Percentiles rank a stretch among this genome's conserved stretches.
Evolutionary conservation across 805 yeast species (phyloP).

Genomic region (Scheffersomyces spartinae): DNA sequence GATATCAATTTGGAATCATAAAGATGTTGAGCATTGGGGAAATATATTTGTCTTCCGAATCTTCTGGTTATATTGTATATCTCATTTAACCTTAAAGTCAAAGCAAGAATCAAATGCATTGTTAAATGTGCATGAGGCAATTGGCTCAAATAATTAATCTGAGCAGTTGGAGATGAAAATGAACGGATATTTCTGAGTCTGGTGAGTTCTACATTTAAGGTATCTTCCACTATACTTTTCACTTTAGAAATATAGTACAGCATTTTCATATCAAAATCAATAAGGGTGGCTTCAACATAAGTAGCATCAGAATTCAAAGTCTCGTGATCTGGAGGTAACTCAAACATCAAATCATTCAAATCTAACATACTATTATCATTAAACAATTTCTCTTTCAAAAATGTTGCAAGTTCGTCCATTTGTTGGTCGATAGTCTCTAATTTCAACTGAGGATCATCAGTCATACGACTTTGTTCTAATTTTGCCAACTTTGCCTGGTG

Average conservation of each 20-base stretch:
- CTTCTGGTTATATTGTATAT: constrained; percentile 34
- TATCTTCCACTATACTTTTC: background rate
- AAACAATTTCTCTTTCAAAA: constrained; percentile 11
- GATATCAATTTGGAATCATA: constrained; percentile 27
- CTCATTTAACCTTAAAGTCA: constrained; percentile 38
- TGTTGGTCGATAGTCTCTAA: constrained; percentile 9
- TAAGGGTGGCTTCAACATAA: constrained; percentile 15
- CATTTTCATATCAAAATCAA: constrained; percentile 29
- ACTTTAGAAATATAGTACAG: constrained; percentile 6
- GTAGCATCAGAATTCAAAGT: constrained; percentile 1
- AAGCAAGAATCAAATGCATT: constrained; percentile 29
- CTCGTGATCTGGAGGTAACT: constrained; percentile 5
- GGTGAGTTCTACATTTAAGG: constrained; percentile 4
- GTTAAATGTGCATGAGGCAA: constrained; percentile 15
- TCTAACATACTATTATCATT: constrained; percentile 16
- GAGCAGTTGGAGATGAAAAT: background rate
- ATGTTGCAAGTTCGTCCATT: constrained; percentile 7
- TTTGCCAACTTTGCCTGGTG: constrained; percentile 15
- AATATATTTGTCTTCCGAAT: constrained; percentile 35
- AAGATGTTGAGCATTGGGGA: constrained; percentile 31
- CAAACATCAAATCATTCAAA: constrained; percentile 9
- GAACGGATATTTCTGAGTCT: constrained; percentile 7
- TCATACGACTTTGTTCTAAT: constrained; percentile 11
- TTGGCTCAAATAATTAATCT: constrained; percentile 5
- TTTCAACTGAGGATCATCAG: constrained; percentile 13